Base-by-base conservation (phyloP, 345 rosid genomes). In the Citrus inodora region DNA sequence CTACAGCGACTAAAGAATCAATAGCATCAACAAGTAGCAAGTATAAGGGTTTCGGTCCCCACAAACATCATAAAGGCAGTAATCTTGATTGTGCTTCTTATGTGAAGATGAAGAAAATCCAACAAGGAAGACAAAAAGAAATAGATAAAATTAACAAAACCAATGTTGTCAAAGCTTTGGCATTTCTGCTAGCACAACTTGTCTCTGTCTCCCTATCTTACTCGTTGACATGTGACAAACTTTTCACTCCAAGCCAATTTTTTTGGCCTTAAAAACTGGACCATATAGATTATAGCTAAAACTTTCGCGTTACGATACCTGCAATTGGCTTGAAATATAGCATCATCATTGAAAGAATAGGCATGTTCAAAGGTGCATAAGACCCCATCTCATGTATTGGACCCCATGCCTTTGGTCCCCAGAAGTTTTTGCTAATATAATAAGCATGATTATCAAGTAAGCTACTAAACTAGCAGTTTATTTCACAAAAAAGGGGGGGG, bases 181-280 rank as follows among this genome's bases (percentile, higher is more conserved):
- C 82, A 73, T 74, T 83, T 89, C 78, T 83, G 78, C 84, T 58
- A 80, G 63, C 90, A 87, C 75, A 72, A 35, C 86, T 87, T 83
- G 92, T 86, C 86, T 51, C 24, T 89, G 91, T 89, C 91, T 78
- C 90, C 92, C 71, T 61, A 83, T 86, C 84, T 80, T 78, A 33
- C 76, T 48, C 27, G 66, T 6, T 80, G 65, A 62, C 92, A 89
- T 84, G 86, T 84, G 88, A 81, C 56, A 35, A 46, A 35, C 78
- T 73, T 78, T 74, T 75, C 69, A 9, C 25, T 75, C 51, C 25
- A 9, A 62, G 25, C 86, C 75, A 17, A 14, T 76, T 83, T 74
- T 71, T 33, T 30, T 78, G 86, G 51, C 51, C 83, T 76, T 30
- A 30, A 30, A 70, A 46, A 71, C 76, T 75, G 75, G 79, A 72